Evolutionary conservation across 2,329 filamentous ascomycete genomes (phyloP).

Genomic region (Aspergillus ochraceoroseus): DNA sequence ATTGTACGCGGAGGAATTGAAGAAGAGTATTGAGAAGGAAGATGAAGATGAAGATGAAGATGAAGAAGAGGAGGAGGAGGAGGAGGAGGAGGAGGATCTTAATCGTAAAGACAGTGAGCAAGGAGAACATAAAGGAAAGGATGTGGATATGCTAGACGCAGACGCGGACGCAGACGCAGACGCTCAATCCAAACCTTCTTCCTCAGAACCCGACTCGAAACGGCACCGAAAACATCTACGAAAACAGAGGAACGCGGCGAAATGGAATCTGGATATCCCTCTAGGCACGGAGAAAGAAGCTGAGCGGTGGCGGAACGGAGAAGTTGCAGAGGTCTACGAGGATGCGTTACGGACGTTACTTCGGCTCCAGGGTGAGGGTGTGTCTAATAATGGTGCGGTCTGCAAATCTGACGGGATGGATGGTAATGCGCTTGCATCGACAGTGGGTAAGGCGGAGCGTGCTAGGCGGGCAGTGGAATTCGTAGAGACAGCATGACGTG

Average conservation of each 20-base stretch:
- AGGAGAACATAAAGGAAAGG: not conserved
- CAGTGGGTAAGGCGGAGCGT: slow-evolving; percentile 46
- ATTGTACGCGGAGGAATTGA: slow-evolving; percentile 36
- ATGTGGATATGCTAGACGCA: slow-evolving; percentile 22
- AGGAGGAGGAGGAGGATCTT: slow-evolving; percentile 23
- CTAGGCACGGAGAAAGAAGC: slow-evolving; percentile 33
- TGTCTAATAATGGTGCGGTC: slow-evolving; percentile 18
- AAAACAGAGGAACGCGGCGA: slow-evolving; percentile 6
- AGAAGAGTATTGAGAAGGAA: slow-evolving; percentile 34
- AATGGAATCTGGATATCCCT: slow-evolving; percentile 33
- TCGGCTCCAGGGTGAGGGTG: slow-evolving; percentile 37
- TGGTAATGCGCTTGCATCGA: slow-evolving; percentile 41
- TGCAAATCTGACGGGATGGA: slow-evolving; percentile 24
- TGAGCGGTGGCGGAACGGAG: slow-evolving; percentile 40
- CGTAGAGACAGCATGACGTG: slow-evolving; percentile 32
- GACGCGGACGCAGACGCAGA: not conserved
- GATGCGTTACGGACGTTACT: slow-evolving; percentile 38
- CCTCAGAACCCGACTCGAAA: too few relatives aligned
- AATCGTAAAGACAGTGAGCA: slow-evolving; percentile 14
- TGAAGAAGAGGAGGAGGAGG: slow-evolving; percentile 52
- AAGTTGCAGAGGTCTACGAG: slow-evolving; percentile 42
- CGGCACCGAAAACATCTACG: slow-evolving; percentile 1
- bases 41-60: slow-evolving; percentile 53
- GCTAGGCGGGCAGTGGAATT: slow-evolving; percentile 45
- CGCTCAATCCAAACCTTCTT: too few relatives aligned